These are phyloP conservation scores for Fusarium humuli DNA, from an alignment of 2,329 filamentous ascomycete genomes.

Conservation along the genomic window DNA sequence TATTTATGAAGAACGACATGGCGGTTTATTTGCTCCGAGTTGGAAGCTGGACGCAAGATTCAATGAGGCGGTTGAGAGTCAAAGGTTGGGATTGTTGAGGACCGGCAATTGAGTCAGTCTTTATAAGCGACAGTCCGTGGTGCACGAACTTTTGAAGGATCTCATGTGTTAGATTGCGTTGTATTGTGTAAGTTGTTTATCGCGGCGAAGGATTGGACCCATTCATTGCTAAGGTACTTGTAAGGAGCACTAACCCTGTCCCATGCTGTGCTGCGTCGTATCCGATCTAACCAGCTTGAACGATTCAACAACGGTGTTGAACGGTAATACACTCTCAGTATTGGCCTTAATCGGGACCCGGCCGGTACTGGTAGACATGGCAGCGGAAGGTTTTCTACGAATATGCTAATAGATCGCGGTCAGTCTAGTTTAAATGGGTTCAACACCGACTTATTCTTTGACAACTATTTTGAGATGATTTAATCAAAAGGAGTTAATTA, in stretches of 20 bases:
- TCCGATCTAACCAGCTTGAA: background rate
- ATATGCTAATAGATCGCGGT: background rate
- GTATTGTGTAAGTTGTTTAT: background rate
- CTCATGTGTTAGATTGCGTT: background rate
- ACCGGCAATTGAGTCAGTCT: background rate
- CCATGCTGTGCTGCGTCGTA: background rate
- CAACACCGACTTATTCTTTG: too few relatives aligned
- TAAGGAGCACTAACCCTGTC: background rate
- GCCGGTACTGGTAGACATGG: too few relatives aligned
- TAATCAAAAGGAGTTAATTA: too few relatives aligned
- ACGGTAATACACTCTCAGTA: background rate
- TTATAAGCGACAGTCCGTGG: background rate
- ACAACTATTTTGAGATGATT: too few relatives aligned
- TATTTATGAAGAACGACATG: constrained; percentile 15
- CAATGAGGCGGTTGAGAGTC: background rate
- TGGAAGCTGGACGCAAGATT: background rate
- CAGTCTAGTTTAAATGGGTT: background rate
- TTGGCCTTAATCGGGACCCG: background rate
- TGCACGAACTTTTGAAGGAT: background rate
- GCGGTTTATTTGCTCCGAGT: background rate
- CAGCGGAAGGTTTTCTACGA: background rate
- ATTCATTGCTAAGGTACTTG: background rate
- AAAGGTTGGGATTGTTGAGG: too few relatives aligned
- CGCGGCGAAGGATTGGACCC: background rate
- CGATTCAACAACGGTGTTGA: background rate